These are phyloP conservation scores for Rubia yunnanensis DNA, from an alignment of 257 asterid species.

Conservation along the genomic window DNA sequence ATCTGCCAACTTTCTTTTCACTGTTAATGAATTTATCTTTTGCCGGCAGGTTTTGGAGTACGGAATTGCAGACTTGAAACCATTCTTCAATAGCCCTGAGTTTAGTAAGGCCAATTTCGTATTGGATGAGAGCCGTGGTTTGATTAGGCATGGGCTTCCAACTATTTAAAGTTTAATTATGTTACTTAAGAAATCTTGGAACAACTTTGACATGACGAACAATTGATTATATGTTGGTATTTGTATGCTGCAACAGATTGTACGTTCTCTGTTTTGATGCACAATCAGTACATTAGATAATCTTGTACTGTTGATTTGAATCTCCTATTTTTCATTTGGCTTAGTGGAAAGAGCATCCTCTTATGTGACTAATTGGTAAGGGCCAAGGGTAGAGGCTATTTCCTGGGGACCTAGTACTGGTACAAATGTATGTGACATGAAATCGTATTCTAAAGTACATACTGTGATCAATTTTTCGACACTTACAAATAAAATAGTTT, in stretches of 20 bases:
- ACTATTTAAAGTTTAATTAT: not conserved
- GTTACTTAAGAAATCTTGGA: not conserved
- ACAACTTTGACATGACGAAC: not conserved
- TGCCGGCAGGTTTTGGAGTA: constrained; percentile 66
- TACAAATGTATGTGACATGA: too few species aligned
- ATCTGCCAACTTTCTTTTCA: not conserved
- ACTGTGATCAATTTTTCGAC: too few species aligned
- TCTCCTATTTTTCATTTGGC: not conserved
- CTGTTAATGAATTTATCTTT: not conserved
- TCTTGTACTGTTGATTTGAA: not conserved
- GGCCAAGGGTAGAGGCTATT: too few species aligned
- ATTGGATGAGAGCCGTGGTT: constrained; percentile 49
- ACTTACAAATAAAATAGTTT: too few species aligned
- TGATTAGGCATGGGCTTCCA: constrained; percentile 58
- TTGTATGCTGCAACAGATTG: not conserved
- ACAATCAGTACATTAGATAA: not conserved
- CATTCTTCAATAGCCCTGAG: constrained; percentile 66
- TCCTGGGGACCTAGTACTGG: too few species aligned
- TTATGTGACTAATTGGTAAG: not conserved
- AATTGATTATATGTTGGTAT: not conserved
- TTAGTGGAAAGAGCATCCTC: too few species aligned
- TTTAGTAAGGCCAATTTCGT: constrained; percentile 59
- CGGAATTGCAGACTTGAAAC: constrained; percentile 65
- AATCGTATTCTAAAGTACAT: too few species aligned
- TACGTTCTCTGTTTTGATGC: not conserved